These are phyloP conservation scores for Trichoderma orchidacearum DNA, from an alignment of 495 filamentous ascomycete genomes.

Conservation along the genomic window DNA sequence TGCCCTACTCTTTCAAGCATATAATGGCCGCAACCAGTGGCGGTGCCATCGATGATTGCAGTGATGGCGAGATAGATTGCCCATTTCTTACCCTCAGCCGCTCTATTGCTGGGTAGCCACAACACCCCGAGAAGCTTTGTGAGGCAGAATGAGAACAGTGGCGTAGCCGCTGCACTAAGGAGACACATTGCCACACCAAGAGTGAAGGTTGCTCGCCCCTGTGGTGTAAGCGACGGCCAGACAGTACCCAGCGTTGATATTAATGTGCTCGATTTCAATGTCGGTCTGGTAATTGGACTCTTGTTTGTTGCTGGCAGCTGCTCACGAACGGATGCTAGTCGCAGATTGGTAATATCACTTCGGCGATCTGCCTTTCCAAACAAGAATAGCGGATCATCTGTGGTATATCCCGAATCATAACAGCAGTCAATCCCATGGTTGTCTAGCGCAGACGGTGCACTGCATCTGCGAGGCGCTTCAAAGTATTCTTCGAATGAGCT, in stretches of 20 bases:
- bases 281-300: background rate
- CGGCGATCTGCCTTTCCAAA: slow-evolving; percentile 1
- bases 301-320: background rate
- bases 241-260: slow-evolving; percentile 55
- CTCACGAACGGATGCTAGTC: background rate
- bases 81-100: slow-evolving; percentile 45
- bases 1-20: slow-evolving; percentile 60
- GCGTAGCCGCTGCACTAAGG: slow-evolving; percentile 54
- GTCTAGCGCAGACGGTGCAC: background rate
- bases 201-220: slow-evolving; percentile 40
- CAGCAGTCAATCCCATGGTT: background rate
- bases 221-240: slow-evolving; percentile 47
- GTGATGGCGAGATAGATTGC: slow-evolving; percentile 56
- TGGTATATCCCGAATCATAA: background rate
- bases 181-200: slow-evolving; percentile 47
- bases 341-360: background rate
- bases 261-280: slow-evolving; percentile 21
- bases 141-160: slow-evolving; percentile 67
- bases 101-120: slow-evolving; percentile 30
- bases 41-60: slow-evolving; percentile 47
- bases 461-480: background rate
- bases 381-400: background rate
- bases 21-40: slow-evolving; percentile 54
- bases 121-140: slow-evolving; percentile 61
- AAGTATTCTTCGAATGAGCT: background rate